Percentiles rank a stretch among this genome's conserved stretches.
Conservation (phyloP, 371 early-diverging fungal genomes). For the Mucor racemosus region DNA sequence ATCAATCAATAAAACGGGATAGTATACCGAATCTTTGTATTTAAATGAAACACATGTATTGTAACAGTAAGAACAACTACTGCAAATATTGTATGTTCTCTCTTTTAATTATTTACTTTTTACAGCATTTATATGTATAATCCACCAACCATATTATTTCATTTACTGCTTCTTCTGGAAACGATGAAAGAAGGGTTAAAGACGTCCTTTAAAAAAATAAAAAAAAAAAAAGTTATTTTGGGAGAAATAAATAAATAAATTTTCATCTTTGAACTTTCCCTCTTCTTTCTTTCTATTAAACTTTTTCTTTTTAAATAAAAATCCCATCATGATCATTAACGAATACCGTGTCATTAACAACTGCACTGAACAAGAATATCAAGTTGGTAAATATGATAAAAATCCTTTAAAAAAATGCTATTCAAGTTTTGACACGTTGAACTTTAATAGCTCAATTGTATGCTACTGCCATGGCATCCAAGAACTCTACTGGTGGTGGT, state of each 20-base stretch:
- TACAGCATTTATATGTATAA: no score
- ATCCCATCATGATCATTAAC: slow-evolving; percentile 53
- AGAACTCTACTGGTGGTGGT: slow-evolving; percentile 71
- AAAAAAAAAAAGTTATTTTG: neutral
- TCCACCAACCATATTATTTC: neutral
- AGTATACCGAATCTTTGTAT: neutral
- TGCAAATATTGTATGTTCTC: no score
- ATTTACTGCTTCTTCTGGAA: neutral
- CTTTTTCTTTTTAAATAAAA: slow-evolving; percentile 14
- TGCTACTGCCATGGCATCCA: slow-evolving; percentile 72
- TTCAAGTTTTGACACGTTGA: neutral
- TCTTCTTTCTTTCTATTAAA: neutral
- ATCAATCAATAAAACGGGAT: neutral
- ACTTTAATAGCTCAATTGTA: slow-evolving; percentile 63
- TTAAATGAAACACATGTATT: neutral
- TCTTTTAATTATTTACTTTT: no score
- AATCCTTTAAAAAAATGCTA: neutral
- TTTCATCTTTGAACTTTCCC: neutral
- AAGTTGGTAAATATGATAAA: slow-evolving; percentile 37
- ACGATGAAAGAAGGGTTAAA: neutral
- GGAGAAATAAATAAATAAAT: neutral
- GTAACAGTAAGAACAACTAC: no score
- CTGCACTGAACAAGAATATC: slow-evolving; percentile 71
- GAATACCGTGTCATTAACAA: slow-evolving; percentile 75
- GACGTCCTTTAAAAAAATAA: neutral